Evolutionary conservation across 805 yeast species (phyloP).

Genomic region (Scheffersomyces stipitis): DNA sequence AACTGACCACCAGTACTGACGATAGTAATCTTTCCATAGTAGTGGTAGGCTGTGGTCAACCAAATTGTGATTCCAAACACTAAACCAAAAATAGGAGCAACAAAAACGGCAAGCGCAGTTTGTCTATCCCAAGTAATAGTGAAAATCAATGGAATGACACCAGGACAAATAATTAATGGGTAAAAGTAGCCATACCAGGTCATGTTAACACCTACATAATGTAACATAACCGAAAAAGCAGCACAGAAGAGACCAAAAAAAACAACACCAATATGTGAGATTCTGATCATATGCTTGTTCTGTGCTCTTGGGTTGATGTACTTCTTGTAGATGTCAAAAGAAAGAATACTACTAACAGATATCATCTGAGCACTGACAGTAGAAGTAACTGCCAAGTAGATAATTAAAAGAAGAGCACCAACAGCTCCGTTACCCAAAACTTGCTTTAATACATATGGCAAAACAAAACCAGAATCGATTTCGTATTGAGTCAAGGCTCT

Average conservation of each 20-base stretch:
- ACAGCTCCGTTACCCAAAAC: conserved; percentile 29
- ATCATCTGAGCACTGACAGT: conserved; percentile 42
- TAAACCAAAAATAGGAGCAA: conserved; percentile 31
- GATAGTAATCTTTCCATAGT: conserved; percentile 26
- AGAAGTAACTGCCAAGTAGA: conserved; percentile 43
- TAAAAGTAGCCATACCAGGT: conserved; percentile 34
- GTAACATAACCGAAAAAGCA: conserved; percentile 38
- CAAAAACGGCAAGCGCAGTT: conserved; percentile 26
- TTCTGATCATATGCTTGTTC: conserved; percentile 40
- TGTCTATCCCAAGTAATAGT: conserved; percentile 35
- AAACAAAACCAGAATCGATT: conserved; percentile 29
- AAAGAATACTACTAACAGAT: conserved; percentile 39
- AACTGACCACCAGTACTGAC: conserved; percentile 27
- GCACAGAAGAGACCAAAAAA: conserved; percentile 35
- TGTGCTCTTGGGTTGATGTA: conserved; percentile 43
- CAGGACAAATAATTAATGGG: conserved; percentile 39
- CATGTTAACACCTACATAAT: conserved; percentile 27
- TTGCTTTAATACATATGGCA: conserved; percentile 29
- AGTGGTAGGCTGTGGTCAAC: conserved; percentile 28
- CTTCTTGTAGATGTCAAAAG: conserved; percentile 48
- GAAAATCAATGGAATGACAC: conserved; percentile 35
- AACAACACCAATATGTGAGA: conserved; percentile 44
- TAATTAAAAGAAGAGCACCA: conserved; percentile 22
- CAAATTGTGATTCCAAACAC: conserved; percentile 29
- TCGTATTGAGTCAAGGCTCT: conserved; percentile 26